Evolutionary conservation across 192 early-diverging fungal genomes (phyloP), one percentile per base, ranked within the genome.

Genomic region (Umbelopsis isabellina): DNA sequence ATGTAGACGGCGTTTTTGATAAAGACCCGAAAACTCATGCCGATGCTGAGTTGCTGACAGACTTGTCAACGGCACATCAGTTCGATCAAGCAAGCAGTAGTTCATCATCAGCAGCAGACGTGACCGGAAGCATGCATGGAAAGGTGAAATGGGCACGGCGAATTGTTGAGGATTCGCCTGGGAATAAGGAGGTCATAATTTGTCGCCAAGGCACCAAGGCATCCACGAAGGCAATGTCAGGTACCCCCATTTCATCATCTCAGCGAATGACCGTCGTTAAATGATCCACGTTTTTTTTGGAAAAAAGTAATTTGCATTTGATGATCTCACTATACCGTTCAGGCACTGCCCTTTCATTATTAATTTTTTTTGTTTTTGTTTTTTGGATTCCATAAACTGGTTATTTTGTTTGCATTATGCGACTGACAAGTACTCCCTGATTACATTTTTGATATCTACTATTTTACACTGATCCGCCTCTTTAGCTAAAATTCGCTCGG

Each of bases 51-150:
- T 25, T 61, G 15, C 27, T 61, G 7, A 22, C 16, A 1, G 55
- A 61, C 13, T 15, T 61, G 8, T 8, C 30, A 2, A 35, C 37
- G 4, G 18, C 15, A 1, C 55, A 61, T 4, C 27, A 61, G 16
- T n/a, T 61, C 27, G 25, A 18, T 25, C 55, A 35, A 0, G 3
- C 55, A 15, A 15, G 33, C 12, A 18, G 15, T 12, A 5, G 3
- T 6, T 12, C 21, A 25, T 25, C 23, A n/a, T 15, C 48, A 7
- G 30, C 48, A 7, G 46, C 37, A 25, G 77, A 79, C 46, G 77
- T 79, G 18, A 79, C 77, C n/a, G 77, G 77, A 47, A 73, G 69
- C 23, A 79, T 79, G 72, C 44, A 68, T 21, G 72, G 77, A 46
- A 79, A 79, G 65, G 50, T 79, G 18, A 66, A 72, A 49, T 79